Conservation (phyloP, 768 basidiomycete species). For the Tylopilus cervinicoccineus region DNA sequence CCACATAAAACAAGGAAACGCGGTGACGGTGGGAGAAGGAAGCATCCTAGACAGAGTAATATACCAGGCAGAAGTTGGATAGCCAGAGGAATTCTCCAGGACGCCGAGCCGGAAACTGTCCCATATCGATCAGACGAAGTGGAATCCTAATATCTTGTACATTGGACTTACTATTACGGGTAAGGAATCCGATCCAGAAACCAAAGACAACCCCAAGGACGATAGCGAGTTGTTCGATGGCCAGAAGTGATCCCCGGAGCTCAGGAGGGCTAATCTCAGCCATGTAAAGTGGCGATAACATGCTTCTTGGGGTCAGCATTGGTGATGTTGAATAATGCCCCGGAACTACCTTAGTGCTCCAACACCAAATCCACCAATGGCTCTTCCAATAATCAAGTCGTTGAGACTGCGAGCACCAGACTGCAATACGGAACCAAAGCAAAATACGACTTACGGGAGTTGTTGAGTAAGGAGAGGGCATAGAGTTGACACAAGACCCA, state of each 20-base stretch:
- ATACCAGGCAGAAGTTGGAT: constrained; percentile 69
- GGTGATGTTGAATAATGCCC: constrained; percentile 5
- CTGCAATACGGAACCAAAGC: constrained; percentile 69
- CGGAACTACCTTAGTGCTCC: constrained; percentile 58
- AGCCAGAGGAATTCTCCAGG: constrained; percentile 76
- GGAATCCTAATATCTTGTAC: neutral
- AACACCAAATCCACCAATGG: constrained; percentile 77
- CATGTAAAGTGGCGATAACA: constrained; percentile 79
- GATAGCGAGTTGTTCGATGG: constrained; percentile 77
- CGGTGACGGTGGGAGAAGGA: constrained; percentile 47
- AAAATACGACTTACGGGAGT: constrained; percentile 53
- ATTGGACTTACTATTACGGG: constrained; percentile 50
- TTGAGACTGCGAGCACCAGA: constrained; percentile 50
- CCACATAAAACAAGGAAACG: constrained; percentile 48
- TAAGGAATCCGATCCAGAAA: constrained; percentile 79
- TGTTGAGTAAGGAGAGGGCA: neutral
- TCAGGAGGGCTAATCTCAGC: constrained; percentile 83
- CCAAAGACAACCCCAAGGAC: constrained; percentile 79
- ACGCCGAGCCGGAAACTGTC: constrained; percentile 55
- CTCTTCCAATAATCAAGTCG: constrained; percentile 65
- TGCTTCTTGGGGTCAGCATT: constrained; percentile 38
- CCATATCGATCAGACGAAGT: neutral
- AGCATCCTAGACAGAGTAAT: constrained; percentile 57
- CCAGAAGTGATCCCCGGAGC: constrained; percentile 72
- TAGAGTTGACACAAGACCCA: constrained; percentile 29